Evolutionary conservation across 1,284 basidiomycete genomes (phyloP), one percentile per base, ranked within the genome.

Genomic region (Neonothopanus nambi): DNA sequence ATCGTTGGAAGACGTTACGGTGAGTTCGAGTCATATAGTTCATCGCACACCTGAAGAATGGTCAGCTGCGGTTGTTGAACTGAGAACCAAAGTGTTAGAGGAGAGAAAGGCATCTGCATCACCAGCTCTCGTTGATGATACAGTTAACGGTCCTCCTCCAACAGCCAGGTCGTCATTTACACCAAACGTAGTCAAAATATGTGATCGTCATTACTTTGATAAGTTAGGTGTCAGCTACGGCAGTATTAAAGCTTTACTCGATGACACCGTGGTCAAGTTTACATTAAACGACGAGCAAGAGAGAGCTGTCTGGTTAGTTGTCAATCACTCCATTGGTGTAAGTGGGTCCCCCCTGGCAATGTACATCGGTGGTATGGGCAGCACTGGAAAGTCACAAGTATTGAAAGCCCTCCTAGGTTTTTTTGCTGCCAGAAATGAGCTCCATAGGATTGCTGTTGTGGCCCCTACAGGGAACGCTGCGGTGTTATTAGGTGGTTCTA

Each of bases 311-410:
- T 12, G 54, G 3, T 61, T 67, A 11, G 49, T 70, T 35, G 61
- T 61, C 8, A 62, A 65, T 33, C 63, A 68, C 60, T 57, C 57
- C 1, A 21, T 2, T 56, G 62, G 24, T 40, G 63, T 62, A 0
- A 30, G 65, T 15, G 36, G 38, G 3, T 24, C 48, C 7, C 60
- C 23, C 23, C 33, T 48, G 26, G 36, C 38, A 15, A 44, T 52
- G 45, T 52, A 52, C 23, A 52, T 56, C 36, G 45, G 37, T 9
- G 55, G 55, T 12, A 49, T 54, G 41, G 52, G 47, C 3, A 48
- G 52, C 0, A 54, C 72, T 11, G 73, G 75, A 2, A 77, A 78
- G 60, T 68, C 70, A 6, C 71, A 69, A 47, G 76, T 78, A 0
- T 61, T 78, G 0, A 67, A 71, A 23, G 70, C 72, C 0, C 17